These are phyloP conservation scores for Endogone sp. DNA, from an alignment of 192 early-diverging fungal genomes.

Conservation along the genomic window DNA sequence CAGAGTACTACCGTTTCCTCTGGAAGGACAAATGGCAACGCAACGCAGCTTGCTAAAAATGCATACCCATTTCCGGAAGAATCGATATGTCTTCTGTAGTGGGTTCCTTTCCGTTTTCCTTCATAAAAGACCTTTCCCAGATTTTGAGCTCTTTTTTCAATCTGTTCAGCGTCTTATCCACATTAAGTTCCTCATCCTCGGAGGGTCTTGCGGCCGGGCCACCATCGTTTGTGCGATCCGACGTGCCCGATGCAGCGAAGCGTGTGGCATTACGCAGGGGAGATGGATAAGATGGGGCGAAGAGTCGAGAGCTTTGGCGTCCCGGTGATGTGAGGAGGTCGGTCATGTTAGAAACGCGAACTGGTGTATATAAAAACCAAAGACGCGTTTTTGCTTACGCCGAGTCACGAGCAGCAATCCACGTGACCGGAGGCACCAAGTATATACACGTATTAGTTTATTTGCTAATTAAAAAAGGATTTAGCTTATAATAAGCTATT, in stretches of 20 bases:
- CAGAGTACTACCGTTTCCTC: not conserved
- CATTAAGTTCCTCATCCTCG: not conserved
- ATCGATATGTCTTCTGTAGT: not conserved
- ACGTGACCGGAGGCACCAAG: no score
- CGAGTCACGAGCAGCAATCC: no score
- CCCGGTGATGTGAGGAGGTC: not conserved
- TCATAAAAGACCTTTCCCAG: not conserved
- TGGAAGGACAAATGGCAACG: no score
- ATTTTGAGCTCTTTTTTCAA: not conserved
- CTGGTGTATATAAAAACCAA: no score
- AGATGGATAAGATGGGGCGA: not conserved
- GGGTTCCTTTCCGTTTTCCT: not conserved
- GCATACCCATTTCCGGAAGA: not conserved
- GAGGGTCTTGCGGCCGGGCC: not conserved
- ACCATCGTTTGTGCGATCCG: not conserved
- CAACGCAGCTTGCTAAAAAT: no score
- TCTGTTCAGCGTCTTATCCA: not conserved
- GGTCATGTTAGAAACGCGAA: not conserved
- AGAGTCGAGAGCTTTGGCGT: not conserved
- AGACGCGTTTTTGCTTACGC: no score
- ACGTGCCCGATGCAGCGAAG: no score
- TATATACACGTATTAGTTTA: no score
- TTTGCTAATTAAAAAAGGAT: no score
- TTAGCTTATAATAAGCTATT: no score
- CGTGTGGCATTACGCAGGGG: not conserved